Evolutionary conservation across 768 basidiomycete genomes (phyloP), one percentile per base, ranked within the genome.

Genomic region (Tubosaeta sp.): DNA sequence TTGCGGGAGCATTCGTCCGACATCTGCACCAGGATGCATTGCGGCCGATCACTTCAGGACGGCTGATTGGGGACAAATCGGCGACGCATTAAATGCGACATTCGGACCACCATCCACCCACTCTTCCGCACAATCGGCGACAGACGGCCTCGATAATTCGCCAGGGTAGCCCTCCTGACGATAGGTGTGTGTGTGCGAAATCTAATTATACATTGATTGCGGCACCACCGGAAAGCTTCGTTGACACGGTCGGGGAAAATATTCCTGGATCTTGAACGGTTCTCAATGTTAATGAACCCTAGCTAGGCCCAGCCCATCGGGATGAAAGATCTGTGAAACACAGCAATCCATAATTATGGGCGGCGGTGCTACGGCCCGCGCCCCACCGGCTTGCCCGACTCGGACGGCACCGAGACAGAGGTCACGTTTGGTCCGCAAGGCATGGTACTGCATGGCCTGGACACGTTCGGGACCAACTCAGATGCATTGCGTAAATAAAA

Each of bases 1-100:
- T 44, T 48, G 38, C 52, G 51, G 63, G 47, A 53, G 22, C 10
- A 24, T 27, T 42, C 40, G 16, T 54, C 54, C 51, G n/a, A n/a
- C n/a, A 41, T 51, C 54, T 50, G 47, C 46, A 38, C 50, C 46
- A 54, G 24, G 41, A 35, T 38, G 31, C 54, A 62, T 59, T 67
- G 43, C 47, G 42, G 27, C 62, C 62, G 64, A 66, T 65, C 62
- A 58, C 25, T 41, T 24, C 45, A 41, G 19, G 27, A 31, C 31
- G n/a, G 19, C 30, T 48, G 59, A 51, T 64, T 55, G 65, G 62
- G 45, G 62, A 62, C 62, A 62, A 35, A 53, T 62, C 54, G 64
- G 65, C 59, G 57, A 51, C 54, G 53, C 63, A 22, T 43, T 51
- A 60, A 58, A 32, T 41, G 57, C 60, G 59, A 52, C 42, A 11